Evolutionary conservation across 352 stramenopile species (phyloP).

Genomic region (Pythium monospermum): DNA sequence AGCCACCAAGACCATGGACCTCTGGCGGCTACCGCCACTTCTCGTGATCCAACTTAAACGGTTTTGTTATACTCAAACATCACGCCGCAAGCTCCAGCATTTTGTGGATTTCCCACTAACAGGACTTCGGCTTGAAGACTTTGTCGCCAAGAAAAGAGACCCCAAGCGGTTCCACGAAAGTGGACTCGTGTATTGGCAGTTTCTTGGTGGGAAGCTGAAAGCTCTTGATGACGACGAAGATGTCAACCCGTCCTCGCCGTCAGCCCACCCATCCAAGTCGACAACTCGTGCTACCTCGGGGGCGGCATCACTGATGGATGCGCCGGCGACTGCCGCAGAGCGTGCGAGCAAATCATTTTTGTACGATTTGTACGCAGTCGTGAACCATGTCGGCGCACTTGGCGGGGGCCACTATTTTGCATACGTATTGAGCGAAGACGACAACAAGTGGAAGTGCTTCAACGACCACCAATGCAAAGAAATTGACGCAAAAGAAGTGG

Average conservation of each 20-base stretch:
- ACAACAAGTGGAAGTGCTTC: slow-evolving; percentile 97
- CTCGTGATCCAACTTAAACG: slow-evolving; percentile 99
- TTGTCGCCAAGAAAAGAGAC: slow-evolving; percentile 61
- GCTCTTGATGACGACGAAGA: slow-evolving; percentile 7
- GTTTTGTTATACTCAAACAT: slow-evolving; percentile 96
- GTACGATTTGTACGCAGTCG: slow-evolving; percentile 97
- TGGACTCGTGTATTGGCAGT: slow-evolving; percentile 63
- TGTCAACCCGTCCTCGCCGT: background rate
- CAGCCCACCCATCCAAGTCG: background rate
- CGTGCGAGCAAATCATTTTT: slow-evolving; percentile 55
- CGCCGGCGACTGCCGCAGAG: slow-evolving; percentile 51
- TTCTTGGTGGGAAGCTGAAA: slow-evolving; percentile 70
- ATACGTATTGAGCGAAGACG: slow-evolving; percentile 73
- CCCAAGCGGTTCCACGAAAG: slow-evolving; percentile 38
- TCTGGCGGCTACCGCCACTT: slow-evolving; percentile 96
- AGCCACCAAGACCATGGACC: slow-evolving; percentile 94
- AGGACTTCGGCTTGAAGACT: slow-evolving; percentile 86
- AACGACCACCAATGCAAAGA: slow-evolving; percentile 94
- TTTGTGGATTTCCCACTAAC: slow-evolving; percentile 95
- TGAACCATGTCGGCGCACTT: slow-evolving; percentile 96
- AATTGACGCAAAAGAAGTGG: slow-evolving; percentile 83
- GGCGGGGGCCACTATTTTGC: slow-evolving; percentile 95
- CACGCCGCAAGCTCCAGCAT: slow-evolving; percentile 93
- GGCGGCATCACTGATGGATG: slow-evolving; percentile 38
- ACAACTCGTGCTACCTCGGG: slow-evolving; percentile 1